Base-by-base conservation (phyloP, 768 basidiomycete species). In the Kondoa subrosea region DNA sequence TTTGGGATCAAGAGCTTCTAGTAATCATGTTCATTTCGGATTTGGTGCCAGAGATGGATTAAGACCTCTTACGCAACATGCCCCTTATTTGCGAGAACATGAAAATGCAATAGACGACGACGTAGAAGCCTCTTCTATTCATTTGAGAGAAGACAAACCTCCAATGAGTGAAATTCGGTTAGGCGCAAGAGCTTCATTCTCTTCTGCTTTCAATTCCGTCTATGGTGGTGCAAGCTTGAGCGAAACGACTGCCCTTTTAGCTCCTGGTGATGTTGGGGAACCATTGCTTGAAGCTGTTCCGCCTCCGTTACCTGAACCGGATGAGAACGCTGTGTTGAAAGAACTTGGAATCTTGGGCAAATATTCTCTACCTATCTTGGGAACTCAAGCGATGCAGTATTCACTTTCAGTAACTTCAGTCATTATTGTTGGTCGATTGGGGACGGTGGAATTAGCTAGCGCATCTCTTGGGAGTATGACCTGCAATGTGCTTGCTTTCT, bases 391-490 rank as follows among this genome's bases (percentile, higher is more conserved):
- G 61, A 63, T 63, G 29, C 29, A 63, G 33, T 27, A 27, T 32
- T 29, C 61, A 21, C 33, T 63, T 33, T 63, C 29, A 12, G 61
- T 63, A 3, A 33, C 33, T 31, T 30, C 61, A 29, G 30, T 63
- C 26, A 32, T 63, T 32, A 15, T 16, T 17, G 15, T 63, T 27
- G 61, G 61, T 17, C 61, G 33, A 17, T 16, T 63, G 30, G 61
- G 61, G n/a, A 63, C 61, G 16, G 12, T 31, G n/a, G 61, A 63
- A 33, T 32, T 63, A 12, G 61, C 61, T 27, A 32, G 29, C 17
- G 30, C 27, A 21, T 31, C 61, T 2, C n/a, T 50, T 8, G 40
- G 40, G 8, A 50, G 40, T 21, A 50, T 50, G 40, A 50, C 40
- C 21, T 50, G 40, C 21, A 50, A 50, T 21, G 40, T 50, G 8